Evolutionary conservation across 805 yeast genomes (phyloP).

Genomic region (Ascoidea asiatica): DNA sequence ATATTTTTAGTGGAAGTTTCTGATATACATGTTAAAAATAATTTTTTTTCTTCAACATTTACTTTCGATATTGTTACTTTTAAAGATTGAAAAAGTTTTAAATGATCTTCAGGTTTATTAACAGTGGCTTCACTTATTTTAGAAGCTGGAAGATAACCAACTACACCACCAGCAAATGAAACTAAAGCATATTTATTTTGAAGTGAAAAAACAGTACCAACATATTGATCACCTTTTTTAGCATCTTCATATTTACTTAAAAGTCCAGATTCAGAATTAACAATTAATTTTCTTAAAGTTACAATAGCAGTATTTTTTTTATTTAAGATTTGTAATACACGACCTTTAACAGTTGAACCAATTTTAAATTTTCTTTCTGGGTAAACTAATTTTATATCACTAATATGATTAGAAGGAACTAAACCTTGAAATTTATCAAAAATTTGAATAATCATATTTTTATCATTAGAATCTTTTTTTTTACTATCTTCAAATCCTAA

Average conservation of each 20-base stretch:
- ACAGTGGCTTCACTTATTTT: slow-evolving; percentile 89
- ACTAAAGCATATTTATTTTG: slow-evolving; percentile 71
- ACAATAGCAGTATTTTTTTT: slow-evolving; percentile 37
- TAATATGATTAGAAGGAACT: slow-evolving; percentile 64
- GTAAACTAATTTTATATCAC: slow-evolving; percentile 71
- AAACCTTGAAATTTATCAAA: slow-evolving; percentile 56
- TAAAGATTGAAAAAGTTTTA: slow-evolving; percentile 77
- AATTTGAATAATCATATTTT: slow-evolving; percentile 56
- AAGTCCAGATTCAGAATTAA: slow-evolving; percentile 25
- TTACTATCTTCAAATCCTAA: too few relatives aligned
- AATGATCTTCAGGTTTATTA: slow-evolving; percentile 59
- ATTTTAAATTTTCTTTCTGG: slow-evolving; percentile 89
- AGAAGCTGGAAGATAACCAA: slow-evolving; percentile 71
- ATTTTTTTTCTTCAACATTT: slow-evolving; percentile 35
- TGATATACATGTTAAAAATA: slow-evolving; percentile 64
- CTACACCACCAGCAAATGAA: slow-evolving; percentile 65
- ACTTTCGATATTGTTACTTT: slow-evolving; percentile 49
- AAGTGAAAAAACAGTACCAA: slow-evolving; percentile 64
- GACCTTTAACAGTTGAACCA: slow-evolving; percentile 68
- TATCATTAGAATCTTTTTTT: slow-evolving; percentile 34
- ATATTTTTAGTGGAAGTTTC: slow-evolving; percentile 39
- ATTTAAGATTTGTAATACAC: slow-evolving; percentile 41
- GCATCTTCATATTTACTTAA: slow-evolving; percentile 36
- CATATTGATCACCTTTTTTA: slow-evolving; percentile 38
- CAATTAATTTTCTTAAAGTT: slow-evolving; percentile 76